A percentile compares a stretch with the other conserved stretches of the same genome.
These are phyloP conservation scores for Heliamphora pulchella DNA, from an alignment of 179 eudicot genomes.

Conservation along the genomic window DNA sequence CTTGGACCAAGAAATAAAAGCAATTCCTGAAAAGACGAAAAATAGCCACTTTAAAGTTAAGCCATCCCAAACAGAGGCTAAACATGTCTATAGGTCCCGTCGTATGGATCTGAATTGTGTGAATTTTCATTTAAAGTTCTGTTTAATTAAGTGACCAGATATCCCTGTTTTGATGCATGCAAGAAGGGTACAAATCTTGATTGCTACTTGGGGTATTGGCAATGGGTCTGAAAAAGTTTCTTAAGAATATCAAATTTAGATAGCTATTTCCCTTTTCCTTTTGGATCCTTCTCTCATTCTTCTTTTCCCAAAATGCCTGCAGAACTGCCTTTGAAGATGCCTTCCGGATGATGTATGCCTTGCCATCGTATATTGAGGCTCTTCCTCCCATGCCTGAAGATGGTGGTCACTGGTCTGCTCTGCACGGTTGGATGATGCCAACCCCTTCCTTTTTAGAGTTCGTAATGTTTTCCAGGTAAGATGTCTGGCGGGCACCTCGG, in stretches of 20 bases:
- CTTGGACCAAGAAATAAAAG: no score
- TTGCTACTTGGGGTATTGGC: background rate
- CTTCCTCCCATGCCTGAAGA: conserved; percentile 98
- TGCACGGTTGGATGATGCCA: conserved; percentile 98
- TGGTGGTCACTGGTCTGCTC: conserved; percentile 82
- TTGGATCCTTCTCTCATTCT: background rate
- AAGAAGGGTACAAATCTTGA: background rate
- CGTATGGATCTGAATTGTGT: background rate
- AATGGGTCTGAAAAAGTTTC: background rate
- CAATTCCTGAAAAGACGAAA: no score
- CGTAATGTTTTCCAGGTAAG: conserved; percentile 81
- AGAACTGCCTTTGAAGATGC: conserved; percentile 79
- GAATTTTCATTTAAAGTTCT: background rate
- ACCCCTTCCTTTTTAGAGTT: conserved; percentile 95
- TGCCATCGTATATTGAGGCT: conserved; percentile 63
- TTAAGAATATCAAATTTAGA: background rate
- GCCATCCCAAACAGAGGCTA: no score
- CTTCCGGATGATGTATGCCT: conserved; percentile 80
- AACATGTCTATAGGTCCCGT: background rate
- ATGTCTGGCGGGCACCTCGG: background rate
- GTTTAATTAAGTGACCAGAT: background rate
- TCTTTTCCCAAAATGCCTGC: conserved; percentile 18
- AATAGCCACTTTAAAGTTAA: no score
- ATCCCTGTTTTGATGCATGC: background rate
- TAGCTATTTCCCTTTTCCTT: background rate